Evolutionary conservation across 768 basidiomycete species (phyloP), one percentile per base, ranked within the genome.

Genomic region (Panaeolus papilionaceus): DNA sequence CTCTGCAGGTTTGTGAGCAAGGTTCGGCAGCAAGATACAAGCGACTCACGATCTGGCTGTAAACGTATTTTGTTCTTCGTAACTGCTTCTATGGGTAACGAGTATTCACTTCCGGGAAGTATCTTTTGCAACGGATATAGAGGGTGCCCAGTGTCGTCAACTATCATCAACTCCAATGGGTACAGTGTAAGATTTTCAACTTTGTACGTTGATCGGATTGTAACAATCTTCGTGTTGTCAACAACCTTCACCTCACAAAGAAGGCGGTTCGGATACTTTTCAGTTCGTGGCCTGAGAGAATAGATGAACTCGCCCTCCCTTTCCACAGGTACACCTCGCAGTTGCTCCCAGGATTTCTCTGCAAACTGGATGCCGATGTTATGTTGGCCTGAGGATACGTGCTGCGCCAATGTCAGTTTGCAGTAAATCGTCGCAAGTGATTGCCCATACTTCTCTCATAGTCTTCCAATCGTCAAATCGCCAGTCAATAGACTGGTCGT

Each of bases 391-490:
- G 89, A 86, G 9, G 89, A 85, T 51, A 90, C 85, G 70, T 91
- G 88, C 89, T 91, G 68, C 23, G 71, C 26, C 11, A 44, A 44
- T 65, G 37, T 38, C 11, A 51, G 23, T 44, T 28, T 47, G 66
- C 62, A 54, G 14, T 33, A 23, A 61, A 64, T 1, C 10, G 4
- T 26, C 12, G 40, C 26, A 54, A 58, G 8, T n/a, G 16, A 38
- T 51, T 39, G 58, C 18, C 70, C 83, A 68, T 74, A 95, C 96
- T 83, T 99, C 98, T 75, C 98, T 89, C 82, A 93, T 90, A 4
- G 91, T 92, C 76, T 91, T 92, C 92, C 95, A 95, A 74, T 99
- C 96, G 75, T 98, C 96, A 73, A 99, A 98, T 65, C 98, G 85
- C 98, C 98, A 99, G 66, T 98, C 96, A 4, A 94, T 82, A 8